Evolutionary conservation across 352 stramenopile species (phyloP), one percentile per base, ranked within the genome.

Genomic region (Phytopythium oedochilum): DNA sequence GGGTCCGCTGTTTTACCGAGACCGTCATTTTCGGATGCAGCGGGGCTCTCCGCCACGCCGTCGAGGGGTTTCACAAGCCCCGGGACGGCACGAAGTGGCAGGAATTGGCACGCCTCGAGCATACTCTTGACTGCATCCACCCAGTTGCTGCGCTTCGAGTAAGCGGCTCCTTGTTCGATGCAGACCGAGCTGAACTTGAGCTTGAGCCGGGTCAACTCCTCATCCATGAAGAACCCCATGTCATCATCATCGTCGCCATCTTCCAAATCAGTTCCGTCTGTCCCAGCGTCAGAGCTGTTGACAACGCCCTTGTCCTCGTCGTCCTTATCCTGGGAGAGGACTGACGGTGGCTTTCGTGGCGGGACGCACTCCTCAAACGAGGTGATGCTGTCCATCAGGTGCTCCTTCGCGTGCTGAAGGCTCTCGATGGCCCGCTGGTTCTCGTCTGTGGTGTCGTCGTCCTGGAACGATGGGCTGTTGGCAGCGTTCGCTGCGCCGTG

Each of bases 121-220:
- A 92, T 71, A 15, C 60, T 67, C 3, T 57, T 38, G 1, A 89
- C 40, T 0, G 64, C 75, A 25, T 73, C 61, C 5, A 43, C 34
- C 76, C 75, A 89, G 15, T 71, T 61, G 9, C 60, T 38, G 43
- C 64, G 67, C 11, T 61, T 58, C 22, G 73, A 59, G 40, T 82
- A 73, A 20, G 84, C 49, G 1, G 69, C 68, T 1, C 67, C 65
- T 22, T 91, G 60, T 36, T 89, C 79, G 18, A 94, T 54, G 47
- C 71, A 90, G 15, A 81, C 72, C 9, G 84, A 90, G 28, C 75
- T 83, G 53, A 75, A 88, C 59, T 94, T 94, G 5, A 92, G 59
- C 60, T 86, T 70, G 11, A 94, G 64, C 7, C 84, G 76, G 17
- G 59, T 63, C 25, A 88, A 60, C 60, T 94, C 84, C 66, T 94